phyloP scores from a whole-genome alignment of 2,329 filamentous ascomycete species.

The Cyphellophora europaea region DNA sequence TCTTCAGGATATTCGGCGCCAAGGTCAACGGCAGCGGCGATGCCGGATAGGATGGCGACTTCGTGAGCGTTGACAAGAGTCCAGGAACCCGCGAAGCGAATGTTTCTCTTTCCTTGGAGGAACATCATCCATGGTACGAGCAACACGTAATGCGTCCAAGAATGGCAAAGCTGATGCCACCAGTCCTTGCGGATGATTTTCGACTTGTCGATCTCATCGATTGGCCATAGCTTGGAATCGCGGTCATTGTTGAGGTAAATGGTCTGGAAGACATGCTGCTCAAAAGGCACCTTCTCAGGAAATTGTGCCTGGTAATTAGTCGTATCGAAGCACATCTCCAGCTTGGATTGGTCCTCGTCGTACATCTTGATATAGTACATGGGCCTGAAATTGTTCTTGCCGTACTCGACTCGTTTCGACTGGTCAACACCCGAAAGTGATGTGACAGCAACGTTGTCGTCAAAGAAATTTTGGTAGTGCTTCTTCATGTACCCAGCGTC shows the following conservation, averaged over 20 bases:
- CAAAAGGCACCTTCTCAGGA: slow-evolving; percentile 36
- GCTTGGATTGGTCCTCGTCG: slow-evolving; percentile 41
- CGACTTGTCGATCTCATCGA: slow-evolving; percentile 44
- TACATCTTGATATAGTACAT: slow-evolving; percentile 56
- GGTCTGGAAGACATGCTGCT: slow-evolving; percentile 60
- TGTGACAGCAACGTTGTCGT: slow-evolving; percentile 22
- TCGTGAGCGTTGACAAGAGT: slow-evolving; percentile 60
- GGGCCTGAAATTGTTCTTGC: slow-evolving; percentile 40
- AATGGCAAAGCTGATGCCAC: slow-evolving; percentile 56
- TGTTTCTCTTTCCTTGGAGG: slow-evolving; percentile 55
- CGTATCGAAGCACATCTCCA: slow-evolving; percentile 61
- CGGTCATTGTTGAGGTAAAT: slow-evolving; percentile 51
- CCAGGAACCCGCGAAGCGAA: slow-evolving; percentile 58
- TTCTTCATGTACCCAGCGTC: slow-evolving; percentile 49
- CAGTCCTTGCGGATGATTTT: slow-evolving; percentile 51
- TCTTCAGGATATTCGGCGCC: slow-evolving; percentile 57
- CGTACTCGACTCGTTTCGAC: slow-evolving; percentile 17
- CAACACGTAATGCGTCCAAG: slow-evolving; percentile 50
- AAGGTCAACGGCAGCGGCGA: slow-evolving; percentile 60
- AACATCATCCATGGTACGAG: slow-evolving; percentile 65
- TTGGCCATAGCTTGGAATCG: slow-evolving; percentile 46
- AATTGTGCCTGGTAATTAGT: slow-evolving; percentile 69
- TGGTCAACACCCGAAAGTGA: slow-evolving; percentile 10
- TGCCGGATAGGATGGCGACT: slow-evolving; percentile 60
- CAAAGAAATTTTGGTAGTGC: slow-evolving; percentile 19